These are phyloP conservation scores for Tubosaeta sp. DNA, from an alignment of 768 basidiomycete genomes.

Conservation along the genomic window DNA sequence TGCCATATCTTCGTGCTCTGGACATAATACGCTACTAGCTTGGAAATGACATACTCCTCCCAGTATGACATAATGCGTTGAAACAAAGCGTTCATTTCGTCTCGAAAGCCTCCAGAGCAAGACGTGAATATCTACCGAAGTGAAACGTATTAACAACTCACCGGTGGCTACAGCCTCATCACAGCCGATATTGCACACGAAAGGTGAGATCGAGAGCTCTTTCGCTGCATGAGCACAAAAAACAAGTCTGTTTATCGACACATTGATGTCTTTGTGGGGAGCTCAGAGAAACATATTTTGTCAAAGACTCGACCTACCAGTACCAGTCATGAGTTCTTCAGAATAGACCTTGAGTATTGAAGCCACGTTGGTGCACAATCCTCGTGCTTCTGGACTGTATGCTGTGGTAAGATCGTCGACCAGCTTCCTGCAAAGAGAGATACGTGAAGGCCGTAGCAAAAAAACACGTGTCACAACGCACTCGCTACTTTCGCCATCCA, in stretches of 20 bases:
- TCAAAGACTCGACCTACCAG: conserved; percentile 30
- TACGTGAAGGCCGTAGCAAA: not conserved
- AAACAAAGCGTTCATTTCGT: conserved; percentile 38
- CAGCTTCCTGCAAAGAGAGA: conserved; percentile 34
- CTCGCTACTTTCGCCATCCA: conserved; percentile 41
- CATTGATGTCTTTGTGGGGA: conserved; percentile 4
- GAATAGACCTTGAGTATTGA: conserved; percentile 38
- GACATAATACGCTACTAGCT: conserved; percentile 19
- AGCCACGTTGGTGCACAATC: conserved; percentile 40
- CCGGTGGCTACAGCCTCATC: conserved; percentile 33
- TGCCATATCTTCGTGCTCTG: conserved; percentile 4
- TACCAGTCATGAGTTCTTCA: conserved; percentile 27
- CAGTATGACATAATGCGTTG: conserved; percentile 49
- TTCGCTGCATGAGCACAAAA: conserved; percentile 49
- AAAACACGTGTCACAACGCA: conserved; percentile 27
- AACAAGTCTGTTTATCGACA: conserved; percentile 33
- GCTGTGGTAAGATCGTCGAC: conserved; percentile 38
- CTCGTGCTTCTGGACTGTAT: conserved; percentile 51
- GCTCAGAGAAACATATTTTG: conserved; percentile 1
- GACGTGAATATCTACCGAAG: conserved; percentile 4
- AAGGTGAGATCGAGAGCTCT: conserved; percentile 42
- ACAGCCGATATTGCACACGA: conserved; percentile 44
- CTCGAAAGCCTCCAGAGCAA: conserved; percentile 44
- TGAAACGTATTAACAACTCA: conserved; percentile 18
- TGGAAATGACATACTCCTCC: conserved; percentile 42